These are phyloP conservation scores for Sabuloglossum arenarium DNA, from an alignment of 495 filamentous ascomycete genomes.

Conservation along the genomic window DNA sequence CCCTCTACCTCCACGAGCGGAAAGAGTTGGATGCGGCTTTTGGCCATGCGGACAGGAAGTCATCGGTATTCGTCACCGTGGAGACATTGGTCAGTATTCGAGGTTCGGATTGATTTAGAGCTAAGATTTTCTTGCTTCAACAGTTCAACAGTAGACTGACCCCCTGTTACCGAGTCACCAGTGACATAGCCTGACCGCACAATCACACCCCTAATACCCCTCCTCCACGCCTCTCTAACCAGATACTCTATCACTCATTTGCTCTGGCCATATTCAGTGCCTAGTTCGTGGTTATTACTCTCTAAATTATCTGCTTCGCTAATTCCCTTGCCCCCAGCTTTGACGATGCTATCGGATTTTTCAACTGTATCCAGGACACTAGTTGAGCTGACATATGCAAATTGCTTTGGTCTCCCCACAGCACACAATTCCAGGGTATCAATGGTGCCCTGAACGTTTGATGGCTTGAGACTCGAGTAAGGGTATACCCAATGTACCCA, in stretches of 20 bases:
- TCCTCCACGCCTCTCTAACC: slow-evolving; percentile 52
- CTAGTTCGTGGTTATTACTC: slow-evolving; percentile 40
- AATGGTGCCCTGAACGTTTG: slow-evolving; percentile 68
- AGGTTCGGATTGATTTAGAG: too few relatives aligned
- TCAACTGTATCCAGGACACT: slow-evolving; percentile 58
- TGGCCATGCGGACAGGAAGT: slow-evolving; percentile 46
- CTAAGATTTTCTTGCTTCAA: background rate
- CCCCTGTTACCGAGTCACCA: slow-evolving; percentile 49
- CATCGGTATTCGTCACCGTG: slow-evolving; percentile 6
- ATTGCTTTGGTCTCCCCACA: slow-evolving; percentile 54
- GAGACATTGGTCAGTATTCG: background rate
- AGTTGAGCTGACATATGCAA: slow-evolving; percentile 76
- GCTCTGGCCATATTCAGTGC: slow-evolving; percentile 78
- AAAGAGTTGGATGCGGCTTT: slow-evolving; percentile 67
- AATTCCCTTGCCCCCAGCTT: slow-evolving; percentile 29
- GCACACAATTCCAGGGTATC: slow-evolving; percentile 58
- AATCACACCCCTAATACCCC: slow-evolving; percentile 56
- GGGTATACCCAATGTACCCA: slow-evolving; percentile 70
- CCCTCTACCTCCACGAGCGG: slow-evolving; percentile 29
- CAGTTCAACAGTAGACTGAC: background rate
- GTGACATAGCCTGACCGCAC: slow-evolving; percentile 75
- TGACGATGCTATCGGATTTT: slow-evolving; percentile 38
- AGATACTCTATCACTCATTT: slow-evolving; percentile 77
- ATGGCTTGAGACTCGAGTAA: slow-evolving; percentile 50
- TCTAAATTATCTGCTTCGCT: slow-evolving; percentile 43